phyloP scores from a whole-genome alignment of 202 grass and related monocot species.

The Musa balbisiana region DNA sequence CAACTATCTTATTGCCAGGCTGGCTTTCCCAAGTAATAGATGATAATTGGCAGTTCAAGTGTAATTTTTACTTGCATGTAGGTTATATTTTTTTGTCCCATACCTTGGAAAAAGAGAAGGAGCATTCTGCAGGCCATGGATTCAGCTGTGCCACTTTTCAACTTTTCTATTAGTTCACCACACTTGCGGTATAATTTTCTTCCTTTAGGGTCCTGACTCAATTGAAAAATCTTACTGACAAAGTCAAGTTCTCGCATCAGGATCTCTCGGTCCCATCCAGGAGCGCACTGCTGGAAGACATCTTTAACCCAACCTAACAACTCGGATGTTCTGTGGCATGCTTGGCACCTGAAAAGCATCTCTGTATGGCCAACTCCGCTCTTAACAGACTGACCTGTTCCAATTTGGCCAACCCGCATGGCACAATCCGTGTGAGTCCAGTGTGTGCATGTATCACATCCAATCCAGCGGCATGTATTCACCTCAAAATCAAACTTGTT shows the following conservation, averaged over 20 bases:
- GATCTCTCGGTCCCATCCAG: constrained; percentile 53
- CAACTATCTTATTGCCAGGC: no score
- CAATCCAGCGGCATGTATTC: constrained; percentile 85
- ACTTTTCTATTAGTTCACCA: constrained; percentile 48
- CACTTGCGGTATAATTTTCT: constrained; percentile 56
- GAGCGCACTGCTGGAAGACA: constrained; percentile 76
- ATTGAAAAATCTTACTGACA: constrained; percentile 69
- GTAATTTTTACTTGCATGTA: no score
- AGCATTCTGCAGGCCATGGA: constrained; percentile 42
- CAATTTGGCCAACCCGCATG: constrained; percentile 45
- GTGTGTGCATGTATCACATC: constrained; percentile 74
- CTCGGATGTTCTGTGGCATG: constrained; percentile 73
- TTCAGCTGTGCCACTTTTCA: constrained; percentile 42
- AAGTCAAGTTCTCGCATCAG: constrained; percentile 64
- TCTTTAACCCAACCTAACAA: constrained; percentile 72
- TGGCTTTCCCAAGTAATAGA: no score
- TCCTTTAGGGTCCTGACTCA: constrained; percentile 63
- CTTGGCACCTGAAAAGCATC: constrained; percentile 74
- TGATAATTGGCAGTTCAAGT: no score
- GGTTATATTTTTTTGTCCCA: no score
- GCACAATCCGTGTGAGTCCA: constrained; percentile 92
- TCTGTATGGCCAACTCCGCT: constrained; percentile 31
- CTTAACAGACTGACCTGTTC: constrained; percentile 37
- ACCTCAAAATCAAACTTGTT: constrained; percentile 81
- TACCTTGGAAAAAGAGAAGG: constrained; percentile 66